Evolutionary conservation across 1,284 basidiomycete genomes (phyloP), one percentile per base, ranked within the genome.

Genomic region (Ceratobasidium sp.): DNA sequence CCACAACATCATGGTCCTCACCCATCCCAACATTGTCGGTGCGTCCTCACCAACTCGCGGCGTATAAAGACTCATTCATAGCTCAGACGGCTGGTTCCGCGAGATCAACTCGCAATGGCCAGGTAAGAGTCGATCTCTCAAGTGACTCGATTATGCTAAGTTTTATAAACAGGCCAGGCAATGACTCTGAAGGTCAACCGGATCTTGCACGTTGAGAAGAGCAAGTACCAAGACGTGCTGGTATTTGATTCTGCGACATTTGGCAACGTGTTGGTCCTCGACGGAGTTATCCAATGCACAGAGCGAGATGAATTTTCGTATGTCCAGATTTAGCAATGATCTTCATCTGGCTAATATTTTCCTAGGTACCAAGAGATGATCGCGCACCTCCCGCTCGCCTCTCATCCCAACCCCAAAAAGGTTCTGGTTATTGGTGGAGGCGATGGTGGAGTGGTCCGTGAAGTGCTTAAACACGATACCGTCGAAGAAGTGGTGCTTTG

Each of bases 281-380:
- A 99, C 81, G 95, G 96, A 74, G 95, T 93, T 75, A 94, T 99
- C 77, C 97, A 99, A 82, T 94, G 92, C 83, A 97, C 96, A 1
- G 97, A 99, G 84, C 90, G 96, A 67, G 97, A 98, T 81, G 97
- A 99, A 82, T 99, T 98, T 82, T 95, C 96, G 90, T 97, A 82
- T 78, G 92, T 88, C n/a, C 50, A 14, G 34, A 32, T 45, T 61
- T 41, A 39, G 1, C 10, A n/a, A 26, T 18, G 21, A 34, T 62
- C 4, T 14, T 18, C n/a, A 14, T 50, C 21, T 30, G 9, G n/a
- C 28, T 30, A 50, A 32, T 72, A 8, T 62, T 45, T 8, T 34
- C 26, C 26, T 77, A 96, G 93, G n/a, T 98, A 98, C 83, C 97
- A 99, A 81, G 97, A 99, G 84, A 98, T 99, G 97, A 99, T 99